phyloP scores from a whole-genome alignment of 2,329 filamentous ascomycete species.

The Rosellinia necatrix region DNA sequence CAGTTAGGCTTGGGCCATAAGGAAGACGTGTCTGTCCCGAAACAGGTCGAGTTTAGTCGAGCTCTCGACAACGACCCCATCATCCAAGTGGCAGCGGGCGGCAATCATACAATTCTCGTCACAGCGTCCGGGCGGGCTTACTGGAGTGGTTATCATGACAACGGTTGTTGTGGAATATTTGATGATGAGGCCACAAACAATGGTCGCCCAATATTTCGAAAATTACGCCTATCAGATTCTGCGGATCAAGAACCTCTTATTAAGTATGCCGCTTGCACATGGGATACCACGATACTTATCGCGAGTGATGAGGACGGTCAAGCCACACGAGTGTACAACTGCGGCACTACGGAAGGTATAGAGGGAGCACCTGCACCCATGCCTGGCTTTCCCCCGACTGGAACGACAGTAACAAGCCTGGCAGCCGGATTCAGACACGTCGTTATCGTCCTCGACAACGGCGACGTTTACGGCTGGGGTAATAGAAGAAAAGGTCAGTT shows the following conservation, averaged over 20 bases:
- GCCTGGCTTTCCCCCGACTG: conserved; percentile 65
- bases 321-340: conserved; percentile 60
- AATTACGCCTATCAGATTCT: conserved; percentile 43
- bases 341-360: conserved; percentile 63
- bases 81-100: conserved; percentile 63
- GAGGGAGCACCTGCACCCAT: conserved; percentile 47
- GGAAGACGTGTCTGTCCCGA: conserved; percentile 71
- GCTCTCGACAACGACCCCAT: conserved; percentile 44
- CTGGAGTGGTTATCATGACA: conserved; percentile 64
- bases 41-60: conserved; percentile 61
- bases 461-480: conserved; percentile 86
- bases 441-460: conserved; percentile 73
- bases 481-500: conserved; percentile 84
- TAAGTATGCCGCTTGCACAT: conserved; percentile 73
- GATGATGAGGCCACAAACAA: conserved; percentile 35
- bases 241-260: conserved; percentile 37
- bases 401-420: conserved; percentile 64
- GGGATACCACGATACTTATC: conserved; percentile 74
- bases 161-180: conserved; percentile 58
- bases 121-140: conserved; percentile 63
- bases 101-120: conserved; percentile 84
- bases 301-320: conserved; percentile 49
- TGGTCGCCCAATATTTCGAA: conserved; percentile 46
- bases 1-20: conserved; percentile 74
- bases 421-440: conserved; percentile 79